Percentiles rank a stretch among this genome's conserved stretches.
Evolutionary conservation across 2,329 filamentous ascomycete genomes (phyloP).

Genomic region (Colletotrichum tropicale): DNA sequence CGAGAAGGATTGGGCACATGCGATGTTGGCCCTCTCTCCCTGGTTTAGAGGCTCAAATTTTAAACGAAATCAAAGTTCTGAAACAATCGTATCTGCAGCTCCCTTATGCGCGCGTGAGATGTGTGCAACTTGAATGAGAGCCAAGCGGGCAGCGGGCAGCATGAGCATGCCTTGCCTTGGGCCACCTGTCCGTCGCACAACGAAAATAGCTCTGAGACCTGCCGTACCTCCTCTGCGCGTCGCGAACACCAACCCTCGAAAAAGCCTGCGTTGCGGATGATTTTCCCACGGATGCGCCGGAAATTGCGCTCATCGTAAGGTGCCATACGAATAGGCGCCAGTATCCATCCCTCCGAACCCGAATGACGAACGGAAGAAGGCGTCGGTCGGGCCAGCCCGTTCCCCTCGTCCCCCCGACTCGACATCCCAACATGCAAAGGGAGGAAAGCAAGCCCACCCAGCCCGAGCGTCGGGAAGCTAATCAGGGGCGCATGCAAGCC

Average conservation of each 20-base stretch:
- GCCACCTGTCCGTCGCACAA: background rate
- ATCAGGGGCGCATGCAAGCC: background rate
- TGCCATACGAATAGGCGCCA: background rate
- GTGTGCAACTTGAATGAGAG: background rate
- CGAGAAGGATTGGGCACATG: background rate
- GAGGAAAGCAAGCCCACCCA: background rate
- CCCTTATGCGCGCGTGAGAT: background rate
- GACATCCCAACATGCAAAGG: background rate
- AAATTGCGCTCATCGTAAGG: background rate
- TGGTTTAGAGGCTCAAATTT: background rate
- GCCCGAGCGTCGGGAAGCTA: background rate
- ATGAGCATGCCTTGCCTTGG: background rate
- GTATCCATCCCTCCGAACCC: background rate
- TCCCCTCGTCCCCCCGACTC: background rate
- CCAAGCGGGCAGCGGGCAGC: background rate
- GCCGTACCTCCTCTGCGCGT: background rate
- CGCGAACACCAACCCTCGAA: background rate
- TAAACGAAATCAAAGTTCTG: background rate
- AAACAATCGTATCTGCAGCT: background rate
- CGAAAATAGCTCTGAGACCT: background rate
- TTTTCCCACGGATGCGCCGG: background rate
- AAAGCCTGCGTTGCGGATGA: background rate
- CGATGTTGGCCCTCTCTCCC: background rate
- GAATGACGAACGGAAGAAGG: background rate
- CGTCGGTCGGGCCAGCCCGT: background rate